Evolutionary conservation across 192 early-diverging fungal genomes (phyloP).

Genomic region (Mortierella alpina): DNA sequence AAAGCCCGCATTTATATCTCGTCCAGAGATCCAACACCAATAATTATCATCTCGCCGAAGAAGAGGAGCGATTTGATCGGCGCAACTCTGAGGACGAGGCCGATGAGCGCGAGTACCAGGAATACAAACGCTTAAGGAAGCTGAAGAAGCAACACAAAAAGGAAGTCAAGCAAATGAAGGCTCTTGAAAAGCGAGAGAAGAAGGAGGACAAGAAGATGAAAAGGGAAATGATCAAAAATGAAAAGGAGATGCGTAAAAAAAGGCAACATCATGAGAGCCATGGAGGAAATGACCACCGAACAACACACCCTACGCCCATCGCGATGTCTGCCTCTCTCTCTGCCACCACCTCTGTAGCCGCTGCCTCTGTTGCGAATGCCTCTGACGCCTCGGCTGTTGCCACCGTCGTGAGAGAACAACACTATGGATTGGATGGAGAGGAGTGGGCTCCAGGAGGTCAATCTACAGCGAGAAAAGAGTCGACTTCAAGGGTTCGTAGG

Average conservation of each 20-base stretch:
- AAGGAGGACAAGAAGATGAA: constrained; percentile 11
- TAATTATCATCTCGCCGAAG: constrained; percentile 1
- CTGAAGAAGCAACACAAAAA: constrained; percentile 29
- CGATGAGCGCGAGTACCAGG: constrained; percentile 47
- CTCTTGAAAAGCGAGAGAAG: constrained; percentile 6
- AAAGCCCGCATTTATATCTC: neutral
- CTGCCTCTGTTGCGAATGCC: too few species aligned
- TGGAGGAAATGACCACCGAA: neutral
- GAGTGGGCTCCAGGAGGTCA: neutral
- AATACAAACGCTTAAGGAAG: constrained; percentile 19
- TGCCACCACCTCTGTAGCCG: too few species aligned
- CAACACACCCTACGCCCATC: too few species aligned
- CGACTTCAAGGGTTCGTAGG: neutral
- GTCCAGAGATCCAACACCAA: neutral
- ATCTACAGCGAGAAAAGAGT: neutral
- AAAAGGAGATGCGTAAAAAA: neutral
- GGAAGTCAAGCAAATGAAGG: constrained; percentile 16
- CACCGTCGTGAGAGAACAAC: neutral
- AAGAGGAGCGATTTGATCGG: neutral
- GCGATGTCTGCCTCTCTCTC: too few species aligned
- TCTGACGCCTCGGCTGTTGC: too few species aligned
- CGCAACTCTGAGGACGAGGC: constrained; percentile 35
- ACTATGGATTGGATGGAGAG: neutral
- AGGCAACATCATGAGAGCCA: neutral
- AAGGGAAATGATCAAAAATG: constrained; percentile 5